Percentiles rank a stretch among this genome's conserved stretches.
These are phyloP conservation scores for Nakazawaea wickerhamii DNA, from an alignment of 805 yeast species.

Conservation along the genomic window DNA sequence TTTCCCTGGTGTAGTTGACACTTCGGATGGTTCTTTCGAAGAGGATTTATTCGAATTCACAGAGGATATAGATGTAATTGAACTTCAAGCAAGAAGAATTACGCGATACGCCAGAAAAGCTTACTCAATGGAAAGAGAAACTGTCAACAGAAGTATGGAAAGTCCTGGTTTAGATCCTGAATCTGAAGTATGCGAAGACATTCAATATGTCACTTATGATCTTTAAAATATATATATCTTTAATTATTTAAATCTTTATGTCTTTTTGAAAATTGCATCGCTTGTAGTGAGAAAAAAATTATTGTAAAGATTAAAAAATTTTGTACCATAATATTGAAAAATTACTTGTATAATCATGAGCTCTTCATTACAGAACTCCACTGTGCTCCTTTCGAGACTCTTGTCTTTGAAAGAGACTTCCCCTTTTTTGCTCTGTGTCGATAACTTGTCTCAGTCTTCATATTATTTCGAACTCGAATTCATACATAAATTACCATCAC, in stretches of 20 bases:
- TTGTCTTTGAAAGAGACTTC: constrained; percentile 66
- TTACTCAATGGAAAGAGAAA: constrained; percentile 26
- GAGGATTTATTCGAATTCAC: constrained; percentile 24
- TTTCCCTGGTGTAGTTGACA: constrained; percentile 40
- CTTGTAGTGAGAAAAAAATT: not conserved
- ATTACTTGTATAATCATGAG: constrained; percentile 1
- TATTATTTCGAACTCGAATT: constrained; percentile 53
- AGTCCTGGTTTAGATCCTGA: not conserved
- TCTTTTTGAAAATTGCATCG: too few species aligned
- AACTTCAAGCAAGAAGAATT: constrained; percentile 47
- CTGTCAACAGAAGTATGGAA: not conserved
- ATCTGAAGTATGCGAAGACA: too few species aligned
- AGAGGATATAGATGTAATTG: constrained; percentile 42
- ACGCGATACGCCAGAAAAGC: constrained; percentile 37
- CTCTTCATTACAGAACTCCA: constrained; percentile 16
- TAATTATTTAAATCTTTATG: not conserved
- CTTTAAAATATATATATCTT: too few species aligned
- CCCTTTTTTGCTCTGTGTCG: constrained; percentile 67
- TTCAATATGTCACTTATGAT: too few species aligned
- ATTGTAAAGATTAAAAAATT: not conserved
- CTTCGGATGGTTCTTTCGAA: constrained; percentile 20
- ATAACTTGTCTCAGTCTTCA: constrained; percentile 68
- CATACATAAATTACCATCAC: constrained; percentile 30
- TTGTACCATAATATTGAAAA: too few species aligned
- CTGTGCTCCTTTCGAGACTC: constrained; percentile 63